These are phyloP conservation scores for Clarireedia homoeocarpa DNA, from an alignment of 2,329 filamentous ascomycete species.

Conservation along the genomic window DNA sequence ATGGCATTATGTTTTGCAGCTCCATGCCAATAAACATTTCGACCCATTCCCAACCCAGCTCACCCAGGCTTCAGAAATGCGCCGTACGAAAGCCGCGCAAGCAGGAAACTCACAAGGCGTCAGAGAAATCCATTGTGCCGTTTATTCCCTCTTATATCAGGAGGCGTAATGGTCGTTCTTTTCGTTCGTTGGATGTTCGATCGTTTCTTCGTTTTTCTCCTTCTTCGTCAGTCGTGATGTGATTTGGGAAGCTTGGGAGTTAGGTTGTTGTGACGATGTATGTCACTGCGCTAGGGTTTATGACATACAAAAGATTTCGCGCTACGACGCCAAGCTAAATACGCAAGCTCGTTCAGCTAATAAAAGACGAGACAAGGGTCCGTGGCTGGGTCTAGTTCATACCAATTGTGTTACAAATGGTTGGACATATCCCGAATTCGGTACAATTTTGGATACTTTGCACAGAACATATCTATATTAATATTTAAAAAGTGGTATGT, in stretches of 20 bases:
- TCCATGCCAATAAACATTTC: not conserved
- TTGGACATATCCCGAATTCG: too few relatives aligned
- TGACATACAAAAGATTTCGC: not conserved
- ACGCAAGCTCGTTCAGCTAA: not conserved
- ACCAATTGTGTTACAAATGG: not conserved
- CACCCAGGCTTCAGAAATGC: not conserved
- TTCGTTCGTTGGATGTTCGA: not conserved
- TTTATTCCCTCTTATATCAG: not conserved
- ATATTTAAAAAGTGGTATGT: too few relatives aligned
- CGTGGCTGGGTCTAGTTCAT: not conserved
- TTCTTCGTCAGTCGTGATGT: too few relatives aligned
- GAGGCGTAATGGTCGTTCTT: not conserved
- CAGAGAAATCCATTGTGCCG: constrained; percentile 75
- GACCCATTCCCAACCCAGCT: not conserved
- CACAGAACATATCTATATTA: too few relatives aligned
- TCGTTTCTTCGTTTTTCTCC: too few relatives aligned
- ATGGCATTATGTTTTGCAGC: not conserved
- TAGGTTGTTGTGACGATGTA: too few relatives aligned
- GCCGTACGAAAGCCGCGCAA: constrained; percentile 7
- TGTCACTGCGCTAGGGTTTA: not conserved
- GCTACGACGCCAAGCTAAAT: not conserved
- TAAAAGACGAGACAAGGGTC: not conserved
- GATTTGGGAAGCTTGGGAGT: too few relatives aligned
- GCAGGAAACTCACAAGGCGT: constrained; percentile 66
- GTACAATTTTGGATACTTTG: too few relatives aligned